Evolutionary conservation across 2,329 filamentous ascomycete species (phyloP).

Genomic region (Cordyceps sp.): DNA sequence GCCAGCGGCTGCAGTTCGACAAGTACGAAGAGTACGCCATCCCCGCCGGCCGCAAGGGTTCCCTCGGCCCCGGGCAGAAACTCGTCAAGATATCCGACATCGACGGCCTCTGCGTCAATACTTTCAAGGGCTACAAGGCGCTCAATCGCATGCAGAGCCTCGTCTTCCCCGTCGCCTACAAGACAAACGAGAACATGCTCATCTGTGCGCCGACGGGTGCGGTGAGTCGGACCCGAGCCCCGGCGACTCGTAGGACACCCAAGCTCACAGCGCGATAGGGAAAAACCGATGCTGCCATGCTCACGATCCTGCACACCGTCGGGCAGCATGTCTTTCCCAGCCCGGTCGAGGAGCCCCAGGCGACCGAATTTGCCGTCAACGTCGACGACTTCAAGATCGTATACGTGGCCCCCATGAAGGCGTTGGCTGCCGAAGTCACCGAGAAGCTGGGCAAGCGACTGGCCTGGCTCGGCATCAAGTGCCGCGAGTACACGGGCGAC

Average conservation of each 20-base stretch:
- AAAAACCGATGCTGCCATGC: slow-evolving; percentile 97
- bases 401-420: slow-evolving; percentile 98
- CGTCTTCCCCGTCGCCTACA: slow-evolving; percentile 88
- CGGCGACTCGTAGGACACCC: too few relatives aligned
- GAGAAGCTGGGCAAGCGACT: slow-evolving; percentile 85
- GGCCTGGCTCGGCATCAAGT: slow-evolving; percentile 83
- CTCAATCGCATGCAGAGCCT: slow-evolving; percentile 97
- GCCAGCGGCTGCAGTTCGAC: slow-evolving; percentile 48
- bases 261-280: too few relatives aligned
- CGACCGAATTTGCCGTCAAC: slow-evolving; percentile 67
- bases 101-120: slow-evolving; percentile 78
- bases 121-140: slow-evolving; percentile 84
- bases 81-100: slow-evolving; percentile 66
- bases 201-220: slow-evolving; percentile 96
- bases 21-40: slow-evolving; percentile 85
- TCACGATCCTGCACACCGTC: slow-evolving; percentile 83
- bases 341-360: slow-evolving; percentile 55
- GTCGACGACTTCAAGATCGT: slow-evolving; percentile 92
- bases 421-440: slow-evolving; percentile 87
- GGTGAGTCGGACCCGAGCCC: slow-evolving; percentile 22
- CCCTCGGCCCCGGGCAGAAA: slow-evolving; percentile 53
- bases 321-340: slow-evolving; percentile 71
- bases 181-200: slow-evolving; percentile 94
- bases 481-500: slow-evolving; percentile 88
- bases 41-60: slow-evolving; percentile 66